A percentile compares a stretch with the other conserved stretches of the same genome.
phyloP scores from a whole-genome alignment of 768 basidiomycete genomes.

The Leccinum variicolor region DNA sequence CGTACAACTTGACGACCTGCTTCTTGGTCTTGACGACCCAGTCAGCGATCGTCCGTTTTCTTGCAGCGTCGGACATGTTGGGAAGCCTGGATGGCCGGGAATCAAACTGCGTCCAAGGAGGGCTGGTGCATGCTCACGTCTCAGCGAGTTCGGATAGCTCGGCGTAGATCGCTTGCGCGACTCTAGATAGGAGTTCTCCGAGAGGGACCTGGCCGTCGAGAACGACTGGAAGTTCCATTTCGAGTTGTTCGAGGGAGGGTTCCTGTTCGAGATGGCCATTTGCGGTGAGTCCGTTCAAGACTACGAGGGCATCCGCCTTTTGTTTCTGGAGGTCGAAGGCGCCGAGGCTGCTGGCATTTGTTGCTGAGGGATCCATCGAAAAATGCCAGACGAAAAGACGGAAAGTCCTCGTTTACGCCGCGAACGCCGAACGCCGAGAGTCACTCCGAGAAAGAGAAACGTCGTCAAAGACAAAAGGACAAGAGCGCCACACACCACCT shows the following conservation, averaged over 20 bases:
- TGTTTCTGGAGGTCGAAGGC: slow-evolving; percentile 27
- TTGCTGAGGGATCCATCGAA: slow-evolving; percentile 14
- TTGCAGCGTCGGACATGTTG: slow-evolving; percentile 75
- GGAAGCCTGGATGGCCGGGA: slow-evolving; percentile 50
- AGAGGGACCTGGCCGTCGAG: slow-evolving; percentile 71
- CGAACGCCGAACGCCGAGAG: slow-evolving; percentile 2
- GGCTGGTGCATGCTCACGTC: slow-evolving; percentile 52
- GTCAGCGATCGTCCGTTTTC: slow-evolving; percentile 80
- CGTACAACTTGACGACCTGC: slow-evolving; percentile 86
- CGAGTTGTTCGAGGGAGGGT: slow-evolving; percentile 53
- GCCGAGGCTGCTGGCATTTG: slow-evolving; percentile 13
- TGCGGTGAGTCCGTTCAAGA: slow-evolving; percentile 25
- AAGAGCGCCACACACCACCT: slow-evolving; percentile 9
- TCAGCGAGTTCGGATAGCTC: slow-evolving; percentile 82
- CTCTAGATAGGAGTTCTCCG: slow-evolving; percentile 70
- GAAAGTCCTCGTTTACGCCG: background rate
- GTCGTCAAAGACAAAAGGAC: slow-evolving; percentile 15
- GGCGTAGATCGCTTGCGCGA: slow-evolving; percentile 76
- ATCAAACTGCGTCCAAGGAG: slow-evolving; percentile 4
- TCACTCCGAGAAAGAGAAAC: background rate
- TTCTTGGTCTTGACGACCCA: slow-evolving; percentile 91
- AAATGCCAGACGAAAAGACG: background rate
- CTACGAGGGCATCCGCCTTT: slow-evolving; percentile 28
- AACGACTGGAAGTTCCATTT: slow-evolving; percentile 71
- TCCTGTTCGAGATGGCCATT: slow-evolving; percentile 39